Evolutionary conservation across 768 basidiomycete species (phyloP).

Genomic region (Tricholoma hemisulphureum): DNA sequence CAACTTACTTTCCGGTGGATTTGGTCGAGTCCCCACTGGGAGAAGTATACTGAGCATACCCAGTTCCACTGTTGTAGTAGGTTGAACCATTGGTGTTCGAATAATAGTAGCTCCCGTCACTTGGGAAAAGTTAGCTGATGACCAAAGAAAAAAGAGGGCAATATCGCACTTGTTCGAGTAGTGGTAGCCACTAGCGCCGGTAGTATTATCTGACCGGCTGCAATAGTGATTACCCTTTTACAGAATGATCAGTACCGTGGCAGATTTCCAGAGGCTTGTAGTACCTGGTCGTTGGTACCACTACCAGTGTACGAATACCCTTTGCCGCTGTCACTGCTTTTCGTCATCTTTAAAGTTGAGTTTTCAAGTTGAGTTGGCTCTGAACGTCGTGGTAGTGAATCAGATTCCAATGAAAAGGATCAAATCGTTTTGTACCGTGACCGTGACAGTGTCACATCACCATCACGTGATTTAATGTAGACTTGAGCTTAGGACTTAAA

Average conservation of each 20-base stretch:
- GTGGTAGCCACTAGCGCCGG: conserved; percentile 49
- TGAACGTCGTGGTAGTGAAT: too few species aligned
- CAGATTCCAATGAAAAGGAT: too few species aligned
- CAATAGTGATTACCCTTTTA: conserved; percentile 62
- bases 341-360: not conserved
- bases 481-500: too few species aligned
- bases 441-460: too few species aligned
- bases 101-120: conserved; percentile 64
- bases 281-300: conserved; percentile 55
- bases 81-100: conserved; percentile 57
- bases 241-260: not conserved
- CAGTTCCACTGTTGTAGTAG: conserved; percentile 54
- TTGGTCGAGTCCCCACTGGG: conserved; percentile 35
- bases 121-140: conserved; percentile 9
- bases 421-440: too few species aligned
- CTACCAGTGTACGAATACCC: conserved; percentile 43
- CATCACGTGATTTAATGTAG: too few species aligned
- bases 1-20: conserved; percentile 14
- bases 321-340: conserved; percentile 15
- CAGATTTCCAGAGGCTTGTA: conserved; percentile 5
- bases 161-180: conserved; percentile 55
- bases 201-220: conserved; percentile 44
- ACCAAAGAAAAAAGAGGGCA: not conserved
- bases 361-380: too few species aligned
- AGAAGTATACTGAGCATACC: conserved; percentile 50